Conservation (phyloP, 805 yeast genomes). For the Starmerella powellii region DNA sequence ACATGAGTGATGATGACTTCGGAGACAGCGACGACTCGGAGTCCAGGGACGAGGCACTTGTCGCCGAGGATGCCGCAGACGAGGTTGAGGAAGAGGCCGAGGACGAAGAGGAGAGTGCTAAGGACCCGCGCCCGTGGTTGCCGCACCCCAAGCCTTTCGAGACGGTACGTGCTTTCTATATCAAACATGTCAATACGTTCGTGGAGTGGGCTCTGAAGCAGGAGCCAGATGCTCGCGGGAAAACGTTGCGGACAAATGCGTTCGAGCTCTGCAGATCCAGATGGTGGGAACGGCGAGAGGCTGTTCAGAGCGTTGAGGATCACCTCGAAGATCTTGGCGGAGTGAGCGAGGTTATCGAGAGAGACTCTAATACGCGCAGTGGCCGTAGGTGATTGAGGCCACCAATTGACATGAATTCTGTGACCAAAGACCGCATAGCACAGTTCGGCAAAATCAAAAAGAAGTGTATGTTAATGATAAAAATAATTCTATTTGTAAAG, state of each 20-base stretch:
- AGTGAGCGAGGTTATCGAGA: constrained; percentile 75
- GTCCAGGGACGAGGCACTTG: constrained; percentile 29
- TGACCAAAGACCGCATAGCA: no score
- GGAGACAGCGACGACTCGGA: constrained; percentile 67
- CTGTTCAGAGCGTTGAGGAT: constrained; percentile 77
- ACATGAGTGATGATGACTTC: constrained; percentile 45
- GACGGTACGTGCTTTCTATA: constrained; percentile 66
- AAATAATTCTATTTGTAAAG: neutral
- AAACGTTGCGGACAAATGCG: constrained; percentile 74
- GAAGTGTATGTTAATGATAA: neutral
- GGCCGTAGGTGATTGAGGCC: constrained; percentile 6
- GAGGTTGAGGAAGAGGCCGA: constrained; percentile 61
- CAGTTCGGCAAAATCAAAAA: neutral
- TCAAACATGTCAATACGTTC: constrained; percentile 75
- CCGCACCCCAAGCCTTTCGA: constrained; percentile 97
- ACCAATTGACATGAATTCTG: no score
- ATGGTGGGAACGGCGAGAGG: constrained; percentile 98
- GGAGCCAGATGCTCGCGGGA: constrained; percentile 76
- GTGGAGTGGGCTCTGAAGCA: constrained; percentile 87
- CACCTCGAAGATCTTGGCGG: constrained; percentile 82
- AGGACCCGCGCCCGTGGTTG: constrained; percentile 91
- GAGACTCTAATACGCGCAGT: constrained; percentile 21
- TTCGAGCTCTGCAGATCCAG: constrained; percentile 86
- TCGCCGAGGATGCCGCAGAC: constrained; percentile 38
- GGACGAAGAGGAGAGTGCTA: constrained; percentile 49